phyloP scores from a whole-genome alignment of 2,329 filamentous ascomycete species.

The Zymoseptoria tritici region DNA sequence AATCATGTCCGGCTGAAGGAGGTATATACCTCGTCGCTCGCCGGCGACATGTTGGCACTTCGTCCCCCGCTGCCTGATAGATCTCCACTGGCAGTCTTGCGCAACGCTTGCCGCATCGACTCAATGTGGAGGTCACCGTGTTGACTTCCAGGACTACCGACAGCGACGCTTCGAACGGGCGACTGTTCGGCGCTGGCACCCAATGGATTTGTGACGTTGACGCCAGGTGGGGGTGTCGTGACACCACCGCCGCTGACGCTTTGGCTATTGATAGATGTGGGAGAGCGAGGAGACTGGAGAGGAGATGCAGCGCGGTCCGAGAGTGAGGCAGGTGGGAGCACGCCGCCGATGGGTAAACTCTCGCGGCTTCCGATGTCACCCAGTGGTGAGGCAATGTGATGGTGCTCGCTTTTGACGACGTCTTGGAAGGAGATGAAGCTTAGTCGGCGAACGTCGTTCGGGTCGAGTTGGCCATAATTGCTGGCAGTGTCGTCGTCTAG shows the following conservation, averaged over 20 bases:
- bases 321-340: slow-evolving; percentile 2
- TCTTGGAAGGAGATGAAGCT: slow-evolving; percentile 97
- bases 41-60: slow-evolving; percentile 25
- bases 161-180: slow-evolving; percentile 10
- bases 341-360: slow-evolving; percentile 48
- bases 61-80: slow-evolving; percentile 39
- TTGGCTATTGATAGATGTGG: slow-evolving; percentile 16
- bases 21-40: slow-evolving; percentile 16
- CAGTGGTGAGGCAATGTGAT: slow-evolving; percentile 17
- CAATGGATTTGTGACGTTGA: slow-evolving; percentile 17
- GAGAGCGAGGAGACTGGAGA: slow-evolving; percentile 58
- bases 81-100: slow-evolving; percentile 78
- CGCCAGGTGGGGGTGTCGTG: slow-evolving; percentile 44
- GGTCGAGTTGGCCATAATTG: slow-evolving; percentile 71
- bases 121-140: slow-evolving; percentile 76
- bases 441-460: slow-evolving; percentile 69
- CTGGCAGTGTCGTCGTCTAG: slow-evolving; percentile 55
- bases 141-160: slow-evolving; percentile 24
- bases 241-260: slow-evolving; percentile 16
- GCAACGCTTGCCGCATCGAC: slow-evolving; percentile 85
- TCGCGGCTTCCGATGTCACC: slow-evolving; percentile 57
- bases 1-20: not conserved
- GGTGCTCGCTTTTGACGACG: slow-evolving; percentile 77
- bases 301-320: slow-evolving; percentile 69
- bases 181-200: slow-evolving; percentile 12